Evolutionary conservation across 345 rosid species (phyloP).

Genomic region (Arabis hirsuta): DNA sequence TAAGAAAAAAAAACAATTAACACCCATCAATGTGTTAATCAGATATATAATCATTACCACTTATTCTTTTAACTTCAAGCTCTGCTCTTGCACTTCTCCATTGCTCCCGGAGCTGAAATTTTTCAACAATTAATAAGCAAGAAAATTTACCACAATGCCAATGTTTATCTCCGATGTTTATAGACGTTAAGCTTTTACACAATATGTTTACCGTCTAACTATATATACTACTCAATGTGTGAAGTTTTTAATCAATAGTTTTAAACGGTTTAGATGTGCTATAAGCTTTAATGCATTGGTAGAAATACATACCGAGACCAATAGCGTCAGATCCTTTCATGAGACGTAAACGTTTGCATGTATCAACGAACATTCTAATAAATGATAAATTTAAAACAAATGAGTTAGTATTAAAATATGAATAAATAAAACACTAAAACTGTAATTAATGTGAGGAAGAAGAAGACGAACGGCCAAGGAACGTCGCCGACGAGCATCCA

Average conservation of each 20-base stretch:
- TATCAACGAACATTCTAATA: conserved; percentile 82
- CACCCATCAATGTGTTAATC: conserved; percentile 43
- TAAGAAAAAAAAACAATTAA: conserved; percentile 38
- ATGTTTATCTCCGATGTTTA: not conserved
- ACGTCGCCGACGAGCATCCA: conserved; percentile 99
- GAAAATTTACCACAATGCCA: not conserved
- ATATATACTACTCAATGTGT: no score
- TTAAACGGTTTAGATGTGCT: not conserved
- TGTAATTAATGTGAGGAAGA: conserved; percentile 4
- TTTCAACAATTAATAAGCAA: conserved; percentile 1
- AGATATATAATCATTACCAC: conserved; percentile 34
- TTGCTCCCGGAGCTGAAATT: conserved; percentile 77
- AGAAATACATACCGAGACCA: conserved; percentile 61
- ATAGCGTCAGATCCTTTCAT: conserved; percentile 87
- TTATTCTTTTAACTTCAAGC: conserved; percentile 41
- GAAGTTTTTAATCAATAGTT: not conserved
- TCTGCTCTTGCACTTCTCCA: conserved; percentile 79
- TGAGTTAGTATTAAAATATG: not conserved
- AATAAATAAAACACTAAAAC: not conserved
- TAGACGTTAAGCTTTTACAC: not conserved
- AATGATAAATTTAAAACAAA: not conserved
- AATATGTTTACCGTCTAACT: no score
- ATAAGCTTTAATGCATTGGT: not conserved
- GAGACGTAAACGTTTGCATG: conserved; percentile 88
- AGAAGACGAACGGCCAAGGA: conserved; percentile 79